These are phyloP conservation scores for Cicer chorassanicum DNA, from an alignment of 306 rosid species.

Conservation along the genomic window DNA sequence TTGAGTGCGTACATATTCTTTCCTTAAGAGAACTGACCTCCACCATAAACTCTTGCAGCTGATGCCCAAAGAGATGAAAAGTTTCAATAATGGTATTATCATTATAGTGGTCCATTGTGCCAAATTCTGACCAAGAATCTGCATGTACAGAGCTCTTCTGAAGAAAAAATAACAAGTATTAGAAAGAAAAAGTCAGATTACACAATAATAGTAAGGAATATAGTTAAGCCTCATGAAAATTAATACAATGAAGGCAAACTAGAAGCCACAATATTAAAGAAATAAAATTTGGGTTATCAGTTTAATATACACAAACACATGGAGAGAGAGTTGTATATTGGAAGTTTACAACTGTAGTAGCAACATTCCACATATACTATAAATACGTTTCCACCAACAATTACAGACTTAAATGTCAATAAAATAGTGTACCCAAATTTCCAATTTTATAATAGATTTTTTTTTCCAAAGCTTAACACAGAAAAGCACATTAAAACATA, in stretches of 20 bases:
- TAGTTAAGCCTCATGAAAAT: constrained; percentile 2
- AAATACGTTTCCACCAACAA: background rate
- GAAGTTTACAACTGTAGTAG: background rate
- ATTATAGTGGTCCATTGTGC: constrained; percentile 48
- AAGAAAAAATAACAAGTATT: constrained; percentile 44
- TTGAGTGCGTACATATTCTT: constrained; percentile 58
- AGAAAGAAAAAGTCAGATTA: constrained; percentile 22
- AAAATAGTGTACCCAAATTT: constrained; percentile 26
- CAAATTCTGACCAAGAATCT: constrained; percentile 62
- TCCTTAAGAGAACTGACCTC: constrained; percentile 64
- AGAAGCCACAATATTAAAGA: constrained; percentile 24
- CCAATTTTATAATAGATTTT: background rate
- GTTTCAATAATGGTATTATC: constrained; percentile 53
- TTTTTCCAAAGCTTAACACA: background rate
- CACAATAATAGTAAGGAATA: constrained; percentile 29
- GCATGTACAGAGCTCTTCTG: constrained; percentile 54
- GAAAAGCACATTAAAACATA: constrained; percentile 11
- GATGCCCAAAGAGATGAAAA: constrained; percentile 53
- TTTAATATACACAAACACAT: background rate
- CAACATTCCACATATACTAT: constrained; percentile 24
- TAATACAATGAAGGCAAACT: constrained; percentile 23
- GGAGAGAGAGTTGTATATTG: background rate
- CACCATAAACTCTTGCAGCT: constrained; percentile 60
- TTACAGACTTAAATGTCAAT: constrained; percentile 7
- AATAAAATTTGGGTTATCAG: constrained; percentile 30